Percentiles rank a stretch among this genome's conserved stretches.
Conservation (phyloP, 345 rosid genomes). For the Brassica cretica region DNA sequence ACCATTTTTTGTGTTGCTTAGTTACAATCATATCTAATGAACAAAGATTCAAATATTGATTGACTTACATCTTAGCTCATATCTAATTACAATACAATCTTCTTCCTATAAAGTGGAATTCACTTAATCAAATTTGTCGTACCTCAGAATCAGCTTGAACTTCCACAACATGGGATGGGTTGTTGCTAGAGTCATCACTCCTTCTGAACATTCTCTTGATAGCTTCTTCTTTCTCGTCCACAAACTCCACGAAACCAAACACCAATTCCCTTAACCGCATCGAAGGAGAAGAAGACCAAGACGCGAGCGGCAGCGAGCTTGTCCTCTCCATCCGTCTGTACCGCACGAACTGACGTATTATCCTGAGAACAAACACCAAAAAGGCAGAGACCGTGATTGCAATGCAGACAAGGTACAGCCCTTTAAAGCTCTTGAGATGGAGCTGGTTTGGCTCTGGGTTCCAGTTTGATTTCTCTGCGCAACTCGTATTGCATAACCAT, state of each 20-base stretch:
- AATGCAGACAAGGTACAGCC: constrained; percentile 66
- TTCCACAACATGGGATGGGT: constrained; percentile 30
- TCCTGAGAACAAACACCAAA: constrained; percentile 49
- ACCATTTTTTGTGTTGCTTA: constrained; percentile 7
- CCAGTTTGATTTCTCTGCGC: constrained; percentile 39
- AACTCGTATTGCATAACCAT: constrained; percentile 67
- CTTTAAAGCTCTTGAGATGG: constrained; percentile 74
- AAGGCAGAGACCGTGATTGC: constrained; percentile 49
- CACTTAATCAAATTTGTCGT: constrained; percentile 24
- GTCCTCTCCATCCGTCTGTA: constrained; percentile 50
- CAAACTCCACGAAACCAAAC: constrained; percentile 59
- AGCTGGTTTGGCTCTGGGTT: constrained; percentile 57
- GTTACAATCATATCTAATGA: constrained; percentile 18
- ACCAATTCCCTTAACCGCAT: constrained; percentile 43
- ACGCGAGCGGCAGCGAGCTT: constrained; percentile 24
- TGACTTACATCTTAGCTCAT: constrained; percentile 21
- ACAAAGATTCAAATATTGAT: constrained; percentile 10
- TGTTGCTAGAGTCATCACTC: constrained; percentile 41
- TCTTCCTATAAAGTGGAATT: constrained; percentile 8
- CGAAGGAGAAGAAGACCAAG: constrained; percentile 33
- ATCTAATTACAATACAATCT: constrained; percentile 15
- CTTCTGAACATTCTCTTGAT: constrained; percentile 59
- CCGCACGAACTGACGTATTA: constrained; percentile 52
- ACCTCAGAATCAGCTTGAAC: constrained; percentile 32
- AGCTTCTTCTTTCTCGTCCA: constrained; percentile 85